Conservation (phyloP, 176 grass and related monocot species). For the Elymus sibiricus region DNA sequence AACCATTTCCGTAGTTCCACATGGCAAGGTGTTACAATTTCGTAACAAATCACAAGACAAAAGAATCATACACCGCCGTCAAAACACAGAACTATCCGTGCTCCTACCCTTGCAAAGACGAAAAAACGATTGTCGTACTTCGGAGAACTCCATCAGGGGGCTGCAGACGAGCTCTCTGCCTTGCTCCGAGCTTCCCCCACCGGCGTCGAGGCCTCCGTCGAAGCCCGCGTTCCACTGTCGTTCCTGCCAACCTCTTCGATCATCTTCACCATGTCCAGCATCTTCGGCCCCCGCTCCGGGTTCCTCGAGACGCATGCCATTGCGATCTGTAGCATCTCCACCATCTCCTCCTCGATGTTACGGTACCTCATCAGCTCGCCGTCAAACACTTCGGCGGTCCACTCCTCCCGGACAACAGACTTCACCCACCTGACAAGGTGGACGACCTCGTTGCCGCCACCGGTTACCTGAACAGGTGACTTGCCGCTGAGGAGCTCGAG, state of each 20-base stretch:
- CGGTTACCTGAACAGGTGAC: constrained; percentile 68
- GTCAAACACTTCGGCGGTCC: constrained; percentile 92
- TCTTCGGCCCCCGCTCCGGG: constrained; percentile 81
- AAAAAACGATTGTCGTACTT: background rate
- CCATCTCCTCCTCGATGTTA: constrained; percentile 98
- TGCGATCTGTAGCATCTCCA: constrained; percentile 97
- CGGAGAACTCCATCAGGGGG: background rate
- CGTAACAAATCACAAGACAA: constrained; percentile 44
- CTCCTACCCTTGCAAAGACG: constrained; percentile 18
- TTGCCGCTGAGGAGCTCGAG: constrained; percentile 88
- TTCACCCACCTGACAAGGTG: constrained; percentile 99
- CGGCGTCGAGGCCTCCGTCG: constrained; percentile 51
- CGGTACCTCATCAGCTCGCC: constrained; percentile 73
- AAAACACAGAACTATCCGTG: constrained; percentile 11
- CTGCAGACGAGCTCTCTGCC: constrained; percentile 29
- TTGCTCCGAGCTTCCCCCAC: constrained; percentile 1
- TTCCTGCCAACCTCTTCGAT: constrained; percentile 65
- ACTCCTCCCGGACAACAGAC: constrained; percentile 88
- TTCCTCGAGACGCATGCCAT: constrained; percentile 78
- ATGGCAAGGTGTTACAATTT: constrained; percentile 36
- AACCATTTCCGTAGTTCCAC: constrained; percentile 7
- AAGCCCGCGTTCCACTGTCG: constrained; percentile 39
- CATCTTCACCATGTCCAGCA: constrained; percentile 71
- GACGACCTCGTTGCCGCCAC: constrained; percentile 71
- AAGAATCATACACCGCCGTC: constrained; percentile 44